A percentile compares a stretch with the other conserved stretches of the same genome.
phyloP scores from a whole-genome alignment of 2,329 filamentous ascomycete genomes.

The Aurifilum marmelostoma region DNA sequence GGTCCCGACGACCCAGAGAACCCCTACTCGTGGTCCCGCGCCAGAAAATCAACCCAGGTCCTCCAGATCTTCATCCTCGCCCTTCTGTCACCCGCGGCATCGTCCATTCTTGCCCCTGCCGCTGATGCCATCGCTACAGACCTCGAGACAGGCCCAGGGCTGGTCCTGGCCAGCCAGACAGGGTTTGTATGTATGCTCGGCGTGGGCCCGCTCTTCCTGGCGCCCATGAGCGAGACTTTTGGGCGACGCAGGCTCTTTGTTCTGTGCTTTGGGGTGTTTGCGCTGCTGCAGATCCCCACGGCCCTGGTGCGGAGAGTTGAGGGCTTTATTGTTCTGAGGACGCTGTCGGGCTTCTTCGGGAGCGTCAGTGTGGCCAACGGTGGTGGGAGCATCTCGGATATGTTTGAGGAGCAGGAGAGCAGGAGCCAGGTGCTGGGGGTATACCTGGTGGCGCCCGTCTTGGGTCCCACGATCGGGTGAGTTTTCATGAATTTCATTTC shows the following conservation, averaged over 20 bases:
- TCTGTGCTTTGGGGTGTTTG: neutral
- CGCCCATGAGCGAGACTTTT: neutral
- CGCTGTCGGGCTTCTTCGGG: neutral
- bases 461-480: constrained; percentile 2
- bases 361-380: constrained; percentile 1
- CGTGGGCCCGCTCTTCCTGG: neutral
- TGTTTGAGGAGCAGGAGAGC: constrained; percentile 1
- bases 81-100: neutral
- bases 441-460: neutral
- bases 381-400: neutral
- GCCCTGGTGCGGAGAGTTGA: neutral
- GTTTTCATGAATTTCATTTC: neutral
- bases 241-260: neutral
- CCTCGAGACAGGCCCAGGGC: neutral
- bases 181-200: constrained; percentile 7
- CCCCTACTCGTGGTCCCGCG: neutral
- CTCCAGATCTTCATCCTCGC: constrained; percentile 10
- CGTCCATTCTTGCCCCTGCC: neutral
- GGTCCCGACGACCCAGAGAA: neutral
- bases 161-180: constrained; percentile 2
- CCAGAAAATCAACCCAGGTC: neutral
- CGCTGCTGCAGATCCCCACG: neutral
- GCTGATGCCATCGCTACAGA: constrained; percentile 5
- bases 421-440: neutral
- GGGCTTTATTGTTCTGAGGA: neutral